Conservation (phyloP, 805 yeast genomes). For the Schizosaccharomyces lindneri region DNA sequence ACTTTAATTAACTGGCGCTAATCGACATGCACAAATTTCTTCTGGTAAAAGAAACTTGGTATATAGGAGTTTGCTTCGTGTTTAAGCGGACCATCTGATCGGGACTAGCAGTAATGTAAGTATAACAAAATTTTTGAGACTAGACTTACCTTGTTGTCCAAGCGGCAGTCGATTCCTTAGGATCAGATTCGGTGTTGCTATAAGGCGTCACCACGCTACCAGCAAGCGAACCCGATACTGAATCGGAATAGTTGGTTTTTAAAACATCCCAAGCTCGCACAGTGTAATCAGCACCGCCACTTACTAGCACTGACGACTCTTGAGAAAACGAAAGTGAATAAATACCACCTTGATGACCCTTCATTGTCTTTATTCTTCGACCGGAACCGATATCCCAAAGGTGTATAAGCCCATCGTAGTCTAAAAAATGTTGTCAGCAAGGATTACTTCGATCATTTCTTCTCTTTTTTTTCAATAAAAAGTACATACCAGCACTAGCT, state of each 20-base stretch:
- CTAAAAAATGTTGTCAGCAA: not conserved
- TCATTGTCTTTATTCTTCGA: slow-evolving; percentile 64
- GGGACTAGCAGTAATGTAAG: slow-evolving; percentile 1
- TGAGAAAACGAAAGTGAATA: slow-evolving; percentile 62
- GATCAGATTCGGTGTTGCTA: slow-evolving; percentile 10
- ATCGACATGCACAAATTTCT: slow-evolving; percentile 29
- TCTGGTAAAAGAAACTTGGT: slow-evolving; percentile 75
- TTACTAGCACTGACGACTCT: slow-evolving; percentile 72
- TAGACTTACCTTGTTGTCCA: slow-evolving; percentile 4
- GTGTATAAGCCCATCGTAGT: slow-evolving; percentile 62
- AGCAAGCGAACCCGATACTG: not conserved
- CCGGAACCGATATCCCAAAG: slow-evolving; percentile 92
- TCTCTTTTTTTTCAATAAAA: not conserved
- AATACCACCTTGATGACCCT: slow-evolving; percentile 71
- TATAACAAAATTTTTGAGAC: not conserved
- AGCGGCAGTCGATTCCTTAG: slow-evolving; percentile 10
- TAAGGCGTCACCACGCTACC: not conserved
- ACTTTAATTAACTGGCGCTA: not conserved
- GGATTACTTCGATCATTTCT: not conserved
- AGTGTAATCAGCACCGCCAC: slow-evolving; percentile 79
- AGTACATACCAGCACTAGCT: slow-evolving; percentile 49
- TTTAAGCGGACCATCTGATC: slow-evolving; percentile 15
- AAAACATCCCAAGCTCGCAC: slow-evolving; percentile 86
- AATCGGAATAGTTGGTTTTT: slow-evolving; percentile 11
- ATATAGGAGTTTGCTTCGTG: slow-evolving; percentile 84